Conservation (phyloP, 2,329 filamentous ascomycete species). For the Colletotrichum falcatum region DNA sequence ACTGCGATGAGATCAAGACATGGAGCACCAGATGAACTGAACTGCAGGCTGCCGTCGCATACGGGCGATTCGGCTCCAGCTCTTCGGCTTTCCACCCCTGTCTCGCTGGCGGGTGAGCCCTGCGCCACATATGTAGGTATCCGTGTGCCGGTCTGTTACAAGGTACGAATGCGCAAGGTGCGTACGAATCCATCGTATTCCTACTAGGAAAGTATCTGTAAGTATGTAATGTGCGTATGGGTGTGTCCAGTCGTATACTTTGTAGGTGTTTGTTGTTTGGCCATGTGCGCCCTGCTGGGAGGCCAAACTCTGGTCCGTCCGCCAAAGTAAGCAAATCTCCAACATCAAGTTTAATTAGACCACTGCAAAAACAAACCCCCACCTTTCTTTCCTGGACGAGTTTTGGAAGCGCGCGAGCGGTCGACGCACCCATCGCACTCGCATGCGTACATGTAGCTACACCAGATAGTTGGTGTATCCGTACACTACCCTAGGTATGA, state of each 20-base stretch:
- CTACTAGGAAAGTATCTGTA: neutral
- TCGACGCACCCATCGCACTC: too few species aligned
- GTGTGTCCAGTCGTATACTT: too few species aligned
- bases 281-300: slow-evolving; percentile 33
- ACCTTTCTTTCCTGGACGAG: neutral
- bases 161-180: neutral
- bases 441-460: too few species aligned
- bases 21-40: slow-evolving; percentile 10
- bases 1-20: slow-evolving; percentile 10
- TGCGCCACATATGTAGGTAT: slow-evolving; percentile 24
- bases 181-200: neutral
- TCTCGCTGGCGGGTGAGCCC: slow-evolving; percentile 13
- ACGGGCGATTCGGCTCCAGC: neutral
- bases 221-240: neutral
- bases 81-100: neutral
- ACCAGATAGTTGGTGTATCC: too few species aligned
- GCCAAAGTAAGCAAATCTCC: slow-evolving; percentile 29
- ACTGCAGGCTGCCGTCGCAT: slow-evolving; percentile 12
- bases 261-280: too few species aligned
- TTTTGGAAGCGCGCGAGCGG: too few species aligned
- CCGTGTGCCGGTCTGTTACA: slow-evolving; percentile 16
- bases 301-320: slow-evolving; percentile 32
- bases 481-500: too few species aligned
- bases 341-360: neutral
- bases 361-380: too few species aligned